phyloP scores from a whole-genome alignment of 1,139 yeast species.

The Suhomyces choctaworum region DNA sequence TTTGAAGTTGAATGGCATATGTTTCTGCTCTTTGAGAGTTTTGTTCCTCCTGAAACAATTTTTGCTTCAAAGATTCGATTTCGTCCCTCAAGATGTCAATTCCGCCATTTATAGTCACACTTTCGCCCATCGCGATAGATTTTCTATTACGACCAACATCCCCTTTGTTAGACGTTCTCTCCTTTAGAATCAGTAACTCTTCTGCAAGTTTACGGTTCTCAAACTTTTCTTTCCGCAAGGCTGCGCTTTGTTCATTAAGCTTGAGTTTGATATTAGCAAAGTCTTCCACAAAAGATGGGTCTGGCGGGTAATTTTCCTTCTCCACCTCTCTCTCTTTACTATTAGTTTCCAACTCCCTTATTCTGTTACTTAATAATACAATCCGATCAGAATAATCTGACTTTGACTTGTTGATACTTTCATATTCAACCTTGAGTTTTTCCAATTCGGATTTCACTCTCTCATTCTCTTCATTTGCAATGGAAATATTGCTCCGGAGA shows the following conservation, averaged over 20 bases:
- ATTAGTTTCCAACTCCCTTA: conserved; percentile 17
- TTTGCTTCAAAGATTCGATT: conserved; percentile 36
- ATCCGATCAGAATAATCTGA: conserved; percentile 31
- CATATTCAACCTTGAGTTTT: conserved; percentile 40
- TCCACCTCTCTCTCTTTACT: conserved; percentile 18
- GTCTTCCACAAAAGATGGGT: conserved; percentile 40
- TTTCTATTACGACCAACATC: conserved; percentile 20
- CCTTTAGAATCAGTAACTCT: conserved; percentile 58
- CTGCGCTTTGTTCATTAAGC: conserved; percentile 53
- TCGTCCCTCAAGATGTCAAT: conserved; percentile 31
- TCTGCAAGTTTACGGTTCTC: conserved; percentile 58
- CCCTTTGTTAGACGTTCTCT: conserved; percentile 25
- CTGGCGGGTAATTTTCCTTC: conserved; percentile 44
- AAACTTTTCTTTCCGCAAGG: conserved; percentile 51
- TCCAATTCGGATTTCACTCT: conserved; percentile 19
- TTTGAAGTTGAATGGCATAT: conserved; percentile 49
- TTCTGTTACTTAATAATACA: conserved; percentile 24
- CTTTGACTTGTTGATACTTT: conserved; percentile 26
- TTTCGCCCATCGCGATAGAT: conserved; percentile 41
- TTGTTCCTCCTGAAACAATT: conserved; percentile 43
- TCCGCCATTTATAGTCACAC: conserved; percentile 21
- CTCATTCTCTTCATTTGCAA: conserved; percentile 18
- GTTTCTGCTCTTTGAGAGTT: conserved; percentile 48
- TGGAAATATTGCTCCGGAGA: conserved; percentile 10
- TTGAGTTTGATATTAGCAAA: conserved; percentile 52